Evolutionary conservation across 257 asterid genomes (phyloP), one percentile per base, ranked within the genome.

Genomic region (Petunia secreta): DNA sequence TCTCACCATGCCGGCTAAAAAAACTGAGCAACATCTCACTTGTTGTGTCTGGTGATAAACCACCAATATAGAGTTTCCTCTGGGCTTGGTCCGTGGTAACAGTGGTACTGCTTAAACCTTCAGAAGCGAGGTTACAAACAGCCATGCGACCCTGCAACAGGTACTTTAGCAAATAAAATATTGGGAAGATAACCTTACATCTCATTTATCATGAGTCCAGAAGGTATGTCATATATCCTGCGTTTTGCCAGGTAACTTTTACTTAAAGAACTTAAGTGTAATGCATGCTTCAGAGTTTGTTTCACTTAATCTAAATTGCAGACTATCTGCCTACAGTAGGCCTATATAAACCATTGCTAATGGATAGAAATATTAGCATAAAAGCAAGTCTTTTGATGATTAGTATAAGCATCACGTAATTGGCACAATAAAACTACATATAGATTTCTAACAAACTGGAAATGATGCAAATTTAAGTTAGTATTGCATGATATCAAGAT

Each of bases 141-240:
- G 97, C 97, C 97, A 94, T 86, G 79, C 97, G 97, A 75, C 98
- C 97, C 97, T 94, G 83, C 43, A 80, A 76, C 75, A 83, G 68
- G 84, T 7, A 87, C 39, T 7, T 76, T 14, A 71, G 75, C 59
- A 16, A 81, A 37, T 59, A 77, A 25, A 25, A 25, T 59, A 66
- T 9, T 11, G 58, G 63, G 68, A 63, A 16, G 58, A 15, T 13
- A 55, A 48, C 78, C 16, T 25, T 25, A 60, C 9, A 60, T 60
- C 34, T 60, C 40, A 25, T 60, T 60, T 25, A 60, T 60, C 14
- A 6, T 3, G 65, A 7, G 40, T 16, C 39, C 65, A 60, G 11
- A 60, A 3, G 39, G 40, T 25, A 60, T 2, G 65, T 25, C 39
- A 60, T 38, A 25, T 60, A 60, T 34, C 2, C 39, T 60, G 40